Evolutionary conservation across 805 yeast species (phyloP).

Genomic region (Wickerhamiella vanderwaltii): DNA sequence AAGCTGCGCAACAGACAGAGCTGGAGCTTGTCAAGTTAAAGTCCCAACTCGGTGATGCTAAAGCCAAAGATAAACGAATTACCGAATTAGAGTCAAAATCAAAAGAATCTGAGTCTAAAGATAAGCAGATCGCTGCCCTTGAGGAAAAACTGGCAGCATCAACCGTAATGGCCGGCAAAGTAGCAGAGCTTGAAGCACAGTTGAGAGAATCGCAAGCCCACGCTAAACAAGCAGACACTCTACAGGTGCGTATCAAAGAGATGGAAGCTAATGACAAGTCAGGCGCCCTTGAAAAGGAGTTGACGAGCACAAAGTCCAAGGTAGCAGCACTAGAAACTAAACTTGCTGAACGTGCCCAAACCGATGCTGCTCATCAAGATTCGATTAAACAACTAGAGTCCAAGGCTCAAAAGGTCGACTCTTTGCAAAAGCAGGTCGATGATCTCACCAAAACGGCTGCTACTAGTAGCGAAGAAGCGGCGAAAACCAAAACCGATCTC

Average conservation of each 20-base stretch:
- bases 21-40: not conserved
- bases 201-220: not conserved
- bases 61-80: not conserved
- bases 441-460: slow-evolving; percentile 1
- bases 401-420: not conserved
- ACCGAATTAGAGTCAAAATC: slow-evolving; percentile 10
- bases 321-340: slow-evolving; percentile 5
- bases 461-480: not conserved
- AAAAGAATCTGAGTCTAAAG: slow-evolving; percentile 2
- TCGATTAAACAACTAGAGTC: not conserved
- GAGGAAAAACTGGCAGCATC: not conserved
- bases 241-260: slow-evolving; percentile 11
- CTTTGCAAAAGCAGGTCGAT: slow-evolving; percentile 4
- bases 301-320: not conserved
- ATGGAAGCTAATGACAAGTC: not conserved
- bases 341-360: not conserved
- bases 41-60: not conserved
- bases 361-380: not conserved
- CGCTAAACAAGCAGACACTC: slow-evolving; percentile 2
- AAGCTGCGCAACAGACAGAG: too few species aligned
- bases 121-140: not conserved
- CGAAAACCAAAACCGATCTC: slow-evolving; percentile 13
- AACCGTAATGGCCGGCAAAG: not conserved
- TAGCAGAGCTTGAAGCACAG: not conserved
- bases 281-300: not conserved